These are phyloP conservation scores for Globisporangium echinulatum DNA, from an alignment of 352 stramenopile genomes.

Conservation along the genomic window DNA sequence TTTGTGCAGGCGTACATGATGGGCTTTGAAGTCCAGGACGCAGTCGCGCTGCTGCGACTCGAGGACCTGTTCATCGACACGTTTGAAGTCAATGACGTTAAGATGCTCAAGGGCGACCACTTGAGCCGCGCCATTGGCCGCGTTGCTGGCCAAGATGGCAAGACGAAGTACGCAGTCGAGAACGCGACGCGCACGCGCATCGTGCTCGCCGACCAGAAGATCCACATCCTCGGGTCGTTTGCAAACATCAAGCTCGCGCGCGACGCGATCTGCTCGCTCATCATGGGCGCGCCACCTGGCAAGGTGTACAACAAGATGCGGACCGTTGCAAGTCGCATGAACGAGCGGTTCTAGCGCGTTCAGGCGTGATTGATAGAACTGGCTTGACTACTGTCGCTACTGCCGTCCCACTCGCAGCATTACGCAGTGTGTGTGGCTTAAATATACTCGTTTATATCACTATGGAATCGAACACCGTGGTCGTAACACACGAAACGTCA, in stretches of 20 bases:
- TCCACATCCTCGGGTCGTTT: constrained; percentile 98
- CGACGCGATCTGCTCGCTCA: constrained; percentile 85
- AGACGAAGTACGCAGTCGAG: constrained; percentile 99
- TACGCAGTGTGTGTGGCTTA: background rate
- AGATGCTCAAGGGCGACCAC: constrained; percentile 98
- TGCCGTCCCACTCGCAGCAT: background rate
- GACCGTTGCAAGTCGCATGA: constrained; percentile 98
- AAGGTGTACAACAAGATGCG: constrained; percentile 99
- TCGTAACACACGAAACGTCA: no score
- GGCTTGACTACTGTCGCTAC: background rate
- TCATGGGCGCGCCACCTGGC: constrained; percentile 96
- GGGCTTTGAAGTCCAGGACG: constrained; percentile 98
- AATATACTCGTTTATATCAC: background rate
- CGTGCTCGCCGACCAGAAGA: constrained; percentile 96
- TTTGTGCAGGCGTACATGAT: constrained; percentile 99
- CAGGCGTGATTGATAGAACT: background rate
- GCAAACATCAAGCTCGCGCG: constrained; percentile 98
- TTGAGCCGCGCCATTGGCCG: constrained; percentile 97
- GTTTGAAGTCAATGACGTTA: constrained; percentile 97
- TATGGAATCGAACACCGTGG: no score
- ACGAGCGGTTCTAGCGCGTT: constrained; percentile 88
- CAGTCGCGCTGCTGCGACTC: constrained; percentile 96
- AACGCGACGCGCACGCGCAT: constrained; percentile 99
- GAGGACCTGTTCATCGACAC: constrained; percentile 99
- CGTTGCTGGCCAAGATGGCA: constrained; percentile 97